Evolutionary conservation across 2,329 filamentous ascomycete species (phyloP).

Genomic region (Colletotrichum kahawae): DNA sequence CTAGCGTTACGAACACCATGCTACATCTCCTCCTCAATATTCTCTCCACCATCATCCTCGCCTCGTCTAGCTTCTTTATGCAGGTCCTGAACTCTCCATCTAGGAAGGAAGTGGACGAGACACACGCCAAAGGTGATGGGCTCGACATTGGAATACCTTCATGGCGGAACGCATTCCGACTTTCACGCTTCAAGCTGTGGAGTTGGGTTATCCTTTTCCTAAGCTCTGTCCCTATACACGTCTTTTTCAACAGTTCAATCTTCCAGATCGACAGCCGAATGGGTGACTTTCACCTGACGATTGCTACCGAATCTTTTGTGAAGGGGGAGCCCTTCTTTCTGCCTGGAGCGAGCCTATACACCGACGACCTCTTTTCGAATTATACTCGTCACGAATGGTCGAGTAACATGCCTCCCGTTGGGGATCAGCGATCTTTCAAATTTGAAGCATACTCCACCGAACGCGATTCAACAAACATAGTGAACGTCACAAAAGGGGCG

Average conservation of each 20-base stretch:
- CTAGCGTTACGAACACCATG: not conserved
- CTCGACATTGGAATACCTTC: constrained; percentile 51
- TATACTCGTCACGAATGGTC: not conserved
- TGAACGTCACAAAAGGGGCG: not conserved
- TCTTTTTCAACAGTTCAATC: constrained; percentile 27
- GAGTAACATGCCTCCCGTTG: not conserved
- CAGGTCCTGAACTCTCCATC: constrained; percentile 21
- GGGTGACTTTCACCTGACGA: constrained; percentile 2
- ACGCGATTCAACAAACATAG: not conserved
- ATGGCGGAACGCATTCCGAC: constrained; percentile 34
- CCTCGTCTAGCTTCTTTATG: constrained; percentile 24
- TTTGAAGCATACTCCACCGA: not conserved
- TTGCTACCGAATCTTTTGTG: constrained; percentile 20
- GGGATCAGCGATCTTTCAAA: not conserved
- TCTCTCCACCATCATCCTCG: not conserved
- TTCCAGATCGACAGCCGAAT: constrained; percentile 16
- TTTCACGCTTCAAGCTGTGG: constrained; percentile 24
- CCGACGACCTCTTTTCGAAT: not conserved
- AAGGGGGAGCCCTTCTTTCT: not conserved
- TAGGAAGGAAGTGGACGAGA: constrained; percentile 34
- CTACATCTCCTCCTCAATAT: constrained; percentile 54
- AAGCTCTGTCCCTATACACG: constrained; percentile 30
- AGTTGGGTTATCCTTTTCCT: constrained; percentile 26
- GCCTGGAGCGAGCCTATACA: not conserved
- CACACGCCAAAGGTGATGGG: constrained; percentile 45